Conservation (phyloP, 148 eudicot genomes). For the Beta vulgaris region DNA sequence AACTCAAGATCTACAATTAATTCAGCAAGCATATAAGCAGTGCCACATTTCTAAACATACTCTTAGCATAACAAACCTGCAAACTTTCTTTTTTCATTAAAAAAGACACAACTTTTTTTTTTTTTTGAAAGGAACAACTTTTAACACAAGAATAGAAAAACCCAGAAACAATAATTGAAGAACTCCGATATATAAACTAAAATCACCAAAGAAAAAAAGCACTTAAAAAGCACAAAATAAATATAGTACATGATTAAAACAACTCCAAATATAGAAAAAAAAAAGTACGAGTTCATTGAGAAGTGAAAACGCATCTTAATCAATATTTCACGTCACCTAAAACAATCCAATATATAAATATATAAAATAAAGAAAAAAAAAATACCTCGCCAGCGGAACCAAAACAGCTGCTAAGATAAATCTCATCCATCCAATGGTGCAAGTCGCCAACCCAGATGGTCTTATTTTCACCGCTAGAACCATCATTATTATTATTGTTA, state of each 20-base stretch:
- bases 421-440: conserved; percentile 96
- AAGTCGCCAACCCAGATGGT: conserved; percentile 97
- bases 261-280: not conserved
- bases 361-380: not conserved
- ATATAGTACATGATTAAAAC: not conserved
- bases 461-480: conserved; percentile 61
- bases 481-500: conserved; percentile 26
- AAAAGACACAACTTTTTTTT: too few species aligned
- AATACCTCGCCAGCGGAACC: conserved; percentile 71
- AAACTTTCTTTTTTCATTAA: not conserved
- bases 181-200: not conserved
- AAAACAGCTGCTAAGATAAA: conserved; percentile 75
- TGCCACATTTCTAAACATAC: not conserved
- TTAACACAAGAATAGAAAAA: not conserved
- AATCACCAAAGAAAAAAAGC: not conserved
- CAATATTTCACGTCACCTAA: not conserved
- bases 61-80: not conserved
- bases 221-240: not conserved
- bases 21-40: not conserved
- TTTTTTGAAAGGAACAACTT: too few species aligned
- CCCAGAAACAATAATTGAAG: not conserved
- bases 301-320: not conserved
- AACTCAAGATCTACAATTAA: not conserved
- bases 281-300: not conserved
- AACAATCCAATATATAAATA: not conserved